Evolutionary conservation across 371 early-diverging fungal species (phyloP).

Genomic region (Mortierella sp.): DNA sequence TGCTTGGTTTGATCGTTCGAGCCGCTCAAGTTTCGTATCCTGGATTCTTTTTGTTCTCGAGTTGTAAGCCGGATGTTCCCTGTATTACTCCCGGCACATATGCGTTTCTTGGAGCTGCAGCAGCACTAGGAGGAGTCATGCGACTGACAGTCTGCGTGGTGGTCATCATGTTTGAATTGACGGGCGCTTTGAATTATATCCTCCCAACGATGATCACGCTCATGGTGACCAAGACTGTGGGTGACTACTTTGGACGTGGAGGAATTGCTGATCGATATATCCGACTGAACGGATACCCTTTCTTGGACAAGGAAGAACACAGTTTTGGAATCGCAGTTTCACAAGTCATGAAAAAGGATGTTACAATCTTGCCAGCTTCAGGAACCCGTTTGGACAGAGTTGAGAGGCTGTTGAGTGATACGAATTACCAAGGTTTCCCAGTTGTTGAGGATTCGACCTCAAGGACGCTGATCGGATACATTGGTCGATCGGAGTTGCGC

Average conservation of each 20-base stretch:
- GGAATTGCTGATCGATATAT: slow-evolving; percentile 93
- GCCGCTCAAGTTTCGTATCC: slow-evolving; percentile 74
- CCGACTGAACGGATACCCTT: slow-evolving; percentile 88
- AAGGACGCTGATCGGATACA: slow-evolving; percentile 86
- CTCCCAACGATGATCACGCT: slow-evolving; percentile 95
- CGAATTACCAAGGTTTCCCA: slow-evolving; percentile 85
- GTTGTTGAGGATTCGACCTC: slow-evolving; percentile 78
- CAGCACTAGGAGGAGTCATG: slow-evolving; percentile 86
- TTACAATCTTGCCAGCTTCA: slow-evolving; percentile 68
- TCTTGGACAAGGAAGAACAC: slow-evolving; percentile 86
- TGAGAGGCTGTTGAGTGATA: slow-evolving; percentile 65
- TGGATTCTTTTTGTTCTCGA: slow-evolving; percentile 77
- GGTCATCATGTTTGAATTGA: slow-evolving; percentile 98
- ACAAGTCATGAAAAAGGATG: slow-evolving; percentile 72
- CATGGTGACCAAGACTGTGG: slow-evolving; percentile 90
- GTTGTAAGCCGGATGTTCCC: slow-evolving; percentile 82
- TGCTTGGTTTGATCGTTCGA: slow-evolving; percentile 90
- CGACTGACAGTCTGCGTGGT: slow-evolving; percentile 84
- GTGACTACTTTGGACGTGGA: slow-evolving; percentile 84
- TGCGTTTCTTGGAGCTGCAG: slow-evolving; percentile 96
- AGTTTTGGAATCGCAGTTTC: slow-evolving; percentile 72
- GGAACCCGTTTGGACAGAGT: slow-evolving; percentile 60
- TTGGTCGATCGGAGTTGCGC: slow-evolving; percentile 79
- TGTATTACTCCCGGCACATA: slow-evolving; percentile 97
- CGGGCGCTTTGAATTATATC: slow-evolving; percentile 92